Base-by-base conservation (phyloP, 1,284 basidiomycete genomes). In the Ceratobasidium sp. region DNA sequence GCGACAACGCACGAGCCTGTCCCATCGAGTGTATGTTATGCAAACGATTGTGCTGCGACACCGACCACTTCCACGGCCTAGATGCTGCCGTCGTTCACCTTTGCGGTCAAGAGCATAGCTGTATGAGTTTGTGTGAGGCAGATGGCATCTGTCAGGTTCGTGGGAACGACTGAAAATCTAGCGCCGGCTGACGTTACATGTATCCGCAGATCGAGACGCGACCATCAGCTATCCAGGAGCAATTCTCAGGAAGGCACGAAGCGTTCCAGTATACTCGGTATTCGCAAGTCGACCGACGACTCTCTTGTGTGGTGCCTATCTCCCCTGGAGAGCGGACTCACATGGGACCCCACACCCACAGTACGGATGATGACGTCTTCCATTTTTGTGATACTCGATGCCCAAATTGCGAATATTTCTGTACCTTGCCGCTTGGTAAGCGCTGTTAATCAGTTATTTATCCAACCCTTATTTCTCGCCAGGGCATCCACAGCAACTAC, bases 401-500 rank as follows among this genome's bases (percentile, higher is more conserved):
- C 78, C 85, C 86, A 0, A 85, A 86, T 60, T 91, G 90, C 71
- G 86, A 87, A 1, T 92, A 91, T 81, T 88, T 87, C 81, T 92
- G 91, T 79, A 90, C 87, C 0, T 81, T 90, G 3, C 90, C 89
- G 3, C 83, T 88, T 48, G 89, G 90, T 91, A 77, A 10, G 44
- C 35, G 35, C 6, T 14, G 35, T 1, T 60, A 35, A 23, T 60
- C 27, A 30, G 30, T 7, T 16, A 12, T 27, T 33, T 64, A 12
- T 48, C n/a, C 27, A 44, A 7, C 54, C 44, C 38, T 55, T 33
- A 77, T 20, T n/a, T 64, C 71, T n/a, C 33, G 65, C 70, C 76
- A 92, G 91, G 89, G 0, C 91, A 92, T 79, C 70, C 88, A 0
- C 90, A 92, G 79, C 85, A 87, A 78, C 88, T 90, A 57, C 90